Evolutionary conservation across 345 rosid species (phyloP).

Genomic region (Dipteronia dyeriana): DNA sequence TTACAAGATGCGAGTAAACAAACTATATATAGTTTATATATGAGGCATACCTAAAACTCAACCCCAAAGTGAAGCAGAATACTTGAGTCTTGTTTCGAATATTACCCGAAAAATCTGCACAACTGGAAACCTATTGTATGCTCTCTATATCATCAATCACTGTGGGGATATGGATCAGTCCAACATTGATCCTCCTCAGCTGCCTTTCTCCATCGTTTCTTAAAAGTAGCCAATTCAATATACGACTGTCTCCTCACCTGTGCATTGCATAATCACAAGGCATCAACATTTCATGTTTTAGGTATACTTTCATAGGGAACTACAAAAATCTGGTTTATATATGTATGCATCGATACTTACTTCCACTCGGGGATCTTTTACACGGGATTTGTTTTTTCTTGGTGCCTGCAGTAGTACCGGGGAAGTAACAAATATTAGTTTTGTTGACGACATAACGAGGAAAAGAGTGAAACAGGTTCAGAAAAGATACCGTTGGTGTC

Average conservation of each 20-base stretch:
- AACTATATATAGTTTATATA: not conserved
- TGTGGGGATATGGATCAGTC: constrained; percentile 48
- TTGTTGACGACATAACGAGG: not conserved
- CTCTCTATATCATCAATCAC: not conserved
- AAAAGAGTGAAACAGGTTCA: not conserved
- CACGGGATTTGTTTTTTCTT: constrained; percentile 10
- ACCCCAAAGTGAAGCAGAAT: not conserved
- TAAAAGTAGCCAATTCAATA: constrained; percentile 44
- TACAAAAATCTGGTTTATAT: not conserved
- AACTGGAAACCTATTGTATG: no score
- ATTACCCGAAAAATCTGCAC: not conserved
- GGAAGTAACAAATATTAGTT: not conserved
- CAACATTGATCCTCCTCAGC: constrained; percentile 51
- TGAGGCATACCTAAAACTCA: no score
- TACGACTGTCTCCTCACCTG: constrained; percentile 74
- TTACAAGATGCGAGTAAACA: not conserved
- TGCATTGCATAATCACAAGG: not conserved
- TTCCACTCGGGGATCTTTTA: constrained; percentile 48
- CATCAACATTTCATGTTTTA: not conserved
- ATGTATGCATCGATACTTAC: constrained; percentile 33
- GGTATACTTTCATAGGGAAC: not conserved
- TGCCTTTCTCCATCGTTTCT: constrained; percentile 52
- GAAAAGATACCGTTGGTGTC: not conserved
- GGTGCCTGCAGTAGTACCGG: constrained; percentile 30
- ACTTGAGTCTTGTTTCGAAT: not conserved